Conservation (phyloP, 495 filamentous ascomycete species). For the Hypoxylon trugodes region DNA sequence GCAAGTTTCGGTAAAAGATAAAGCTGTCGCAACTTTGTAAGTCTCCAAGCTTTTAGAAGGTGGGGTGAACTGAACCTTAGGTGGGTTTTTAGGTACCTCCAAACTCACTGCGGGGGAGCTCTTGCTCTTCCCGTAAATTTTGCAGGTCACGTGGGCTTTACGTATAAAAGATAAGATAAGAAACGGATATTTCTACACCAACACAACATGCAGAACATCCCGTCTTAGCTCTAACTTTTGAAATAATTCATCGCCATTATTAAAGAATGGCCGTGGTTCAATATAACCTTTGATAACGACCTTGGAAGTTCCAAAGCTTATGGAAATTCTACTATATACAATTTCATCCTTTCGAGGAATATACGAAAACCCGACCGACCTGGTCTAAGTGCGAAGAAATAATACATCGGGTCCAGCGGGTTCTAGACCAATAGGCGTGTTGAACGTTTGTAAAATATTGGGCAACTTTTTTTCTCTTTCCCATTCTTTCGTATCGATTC, state of each 20-base stretch:
- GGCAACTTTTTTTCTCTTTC: constrained; percentile 10
- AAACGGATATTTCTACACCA: too few relatives aligned
- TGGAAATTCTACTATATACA: too few relatives aligned
- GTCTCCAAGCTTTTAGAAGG: constrained; percentile 9
- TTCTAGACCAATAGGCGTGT: constrained; percentile 13
- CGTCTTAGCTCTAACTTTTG: too few relatives aligned
- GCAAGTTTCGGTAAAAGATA: neutral
- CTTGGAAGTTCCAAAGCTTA: too few relatives aligned
- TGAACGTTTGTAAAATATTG: constrained; percentile 9
- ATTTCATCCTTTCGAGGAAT: neutral
- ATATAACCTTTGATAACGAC: too few relatives aligned
- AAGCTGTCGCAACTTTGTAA: neutral
- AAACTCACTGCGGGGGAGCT: too few relatives aligned
- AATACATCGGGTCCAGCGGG: constrained; percentile 7
- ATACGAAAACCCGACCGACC: neutral
- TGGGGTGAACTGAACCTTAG: constrained; percentile 11
- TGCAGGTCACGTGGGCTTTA: too few relatives aligned
- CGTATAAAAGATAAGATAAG: too few relatives aligned
- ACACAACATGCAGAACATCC: too few relatives aligned
- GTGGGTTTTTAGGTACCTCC: neutral
- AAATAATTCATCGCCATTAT: too few relatives aligned
- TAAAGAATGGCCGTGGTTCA: too few relatives aligned
- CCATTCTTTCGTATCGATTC: constrained; percentile 7
- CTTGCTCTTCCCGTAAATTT: too few relatives aligned
- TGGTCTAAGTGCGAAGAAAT: constrained; percentile 10